Percentiles rank a stretch among this genome's conserved stretches.
Evolutionary conservation across 306 rosid species (phyloP).

Genomic region (Prunus fruticosa): DNA sequence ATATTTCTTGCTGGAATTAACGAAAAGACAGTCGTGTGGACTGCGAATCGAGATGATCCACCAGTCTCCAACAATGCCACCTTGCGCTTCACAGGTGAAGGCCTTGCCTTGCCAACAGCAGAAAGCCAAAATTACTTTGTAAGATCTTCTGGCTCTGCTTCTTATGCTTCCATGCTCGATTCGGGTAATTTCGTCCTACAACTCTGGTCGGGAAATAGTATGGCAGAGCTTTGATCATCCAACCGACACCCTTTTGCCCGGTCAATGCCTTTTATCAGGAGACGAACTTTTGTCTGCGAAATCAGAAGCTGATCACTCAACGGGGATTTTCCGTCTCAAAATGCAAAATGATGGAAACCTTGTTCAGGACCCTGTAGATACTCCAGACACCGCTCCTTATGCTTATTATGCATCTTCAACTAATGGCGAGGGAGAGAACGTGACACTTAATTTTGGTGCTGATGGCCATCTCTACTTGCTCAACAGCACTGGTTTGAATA

Average conservation of each 20-base stretch:
- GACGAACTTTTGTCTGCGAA: slow-evolving; percentile 2
- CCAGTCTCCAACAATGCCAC: not conserved
- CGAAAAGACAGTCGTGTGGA: slow-evolving; percentile 16
- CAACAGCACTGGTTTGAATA: not conserved
- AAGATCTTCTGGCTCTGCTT: not conserved
- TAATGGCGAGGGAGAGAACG: too few relatives aligned
- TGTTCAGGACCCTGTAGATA: not conserved
- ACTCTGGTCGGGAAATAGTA: too few relatives aligned
- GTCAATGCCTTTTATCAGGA: not conserved
- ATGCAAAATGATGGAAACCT: too few relatives aligned
- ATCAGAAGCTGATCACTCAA: slow-evolving; percentile 14
- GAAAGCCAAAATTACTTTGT: too few relatives aligned
- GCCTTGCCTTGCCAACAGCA: too few relatives aligned
- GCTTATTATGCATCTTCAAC: too few relatives aligned
- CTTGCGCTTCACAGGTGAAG: too few relatives aligned
- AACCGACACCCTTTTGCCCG: slow-evolving; percentile 7
- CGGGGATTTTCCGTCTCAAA: slow-evolving; percentile 10
- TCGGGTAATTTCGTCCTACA: not conserved
- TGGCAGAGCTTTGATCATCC: not conserved
- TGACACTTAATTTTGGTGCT: too few relatives aligned
- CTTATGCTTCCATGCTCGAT: slow-evolving; percentile 24
- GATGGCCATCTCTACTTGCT: too few relatives aligned
- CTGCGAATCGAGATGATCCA: slow-evolving; percentile 11
- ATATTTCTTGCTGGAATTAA: not conserved
- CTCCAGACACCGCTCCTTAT: too few relatives aligned